A percentile compares a stretch with the other conserved stretches of the same genome.
These are phyloP conservation scores for Galeopsis tetrahit DNA, from an alignment of 257 asterid genomes.

Conservation along the genomic window DNA sequence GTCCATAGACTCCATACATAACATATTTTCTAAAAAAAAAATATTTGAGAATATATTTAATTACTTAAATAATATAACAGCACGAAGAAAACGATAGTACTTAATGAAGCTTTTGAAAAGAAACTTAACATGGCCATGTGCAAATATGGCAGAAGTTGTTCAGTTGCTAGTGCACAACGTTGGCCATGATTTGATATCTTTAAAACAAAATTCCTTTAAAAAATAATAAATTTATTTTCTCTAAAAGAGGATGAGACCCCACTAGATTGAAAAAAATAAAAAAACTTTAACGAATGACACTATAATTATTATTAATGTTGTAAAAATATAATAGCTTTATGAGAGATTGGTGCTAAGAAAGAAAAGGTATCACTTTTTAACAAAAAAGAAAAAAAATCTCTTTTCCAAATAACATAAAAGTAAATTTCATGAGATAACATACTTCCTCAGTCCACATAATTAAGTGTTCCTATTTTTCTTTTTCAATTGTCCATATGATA, in stretches of 20 bases:
- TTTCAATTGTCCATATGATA: too few species aligned
- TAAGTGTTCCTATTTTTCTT: too few species aligned
- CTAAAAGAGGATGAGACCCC: not conserved
- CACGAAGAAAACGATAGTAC: conserved; percentile 24
- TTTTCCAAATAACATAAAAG: too few species aligned
- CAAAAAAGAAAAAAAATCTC: too few species aligned
- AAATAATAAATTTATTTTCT: not conserved
- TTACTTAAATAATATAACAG: conserved; percentile 2
- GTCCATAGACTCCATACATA: conserved; percentile 12
- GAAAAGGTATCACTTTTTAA: too few species aligned
- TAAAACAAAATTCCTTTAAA: not conserved
- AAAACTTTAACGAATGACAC: not conserved
- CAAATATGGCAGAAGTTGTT: conserved; percentile 25
- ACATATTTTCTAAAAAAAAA: not conserved
- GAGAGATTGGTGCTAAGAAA: too few species aligned
- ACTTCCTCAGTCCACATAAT: too few species aligned
- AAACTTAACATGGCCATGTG: conserved; percentile 24
- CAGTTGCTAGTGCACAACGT: not conserved
- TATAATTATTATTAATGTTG: too few species aligned
- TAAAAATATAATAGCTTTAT: too few species aligned
- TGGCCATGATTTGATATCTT: not conserved
- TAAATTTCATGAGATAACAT: too few species aligned
- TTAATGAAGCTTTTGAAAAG: not conserved
- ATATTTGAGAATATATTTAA: not conserved
- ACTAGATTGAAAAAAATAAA: not conserved